Percentiles rank a stretch among this genome's conserved stretches.
phyloP scores from a whole-genome alignment of 257 asterid species.

The Mentha longifolia region DNA sequence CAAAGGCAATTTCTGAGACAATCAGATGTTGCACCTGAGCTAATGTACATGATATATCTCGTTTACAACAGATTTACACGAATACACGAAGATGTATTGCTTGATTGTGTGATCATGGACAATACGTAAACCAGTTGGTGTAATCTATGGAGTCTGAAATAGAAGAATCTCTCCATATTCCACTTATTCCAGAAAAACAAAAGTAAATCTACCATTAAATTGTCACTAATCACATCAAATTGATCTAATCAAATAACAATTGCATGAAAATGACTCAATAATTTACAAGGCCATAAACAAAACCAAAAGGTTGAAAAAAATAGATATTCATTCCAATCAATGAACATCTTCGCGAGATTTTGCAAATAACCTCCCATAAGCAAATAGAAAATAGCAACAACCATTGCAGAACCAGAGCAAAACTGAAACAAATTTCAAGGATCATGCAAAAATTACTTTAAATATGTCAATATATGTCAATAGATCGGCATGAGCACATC shows the following conservation, averaged over 20 bases:
- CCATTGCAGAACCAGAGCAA: not conserved
- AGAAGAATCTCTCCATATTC: not conserved
- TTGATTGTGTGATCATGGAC: not conserved
- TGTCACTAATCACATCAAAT: not conserved
- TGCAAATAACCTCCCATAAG: not conserved
- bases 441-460: no score
- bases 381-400: not conserved
- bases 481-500: not conserved
- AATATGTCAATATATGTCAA: not conserved
- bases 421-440: not conserved
- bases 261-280: not conserved
- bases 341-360: not conserved
- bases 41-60: not conserved
- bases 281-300: not conserved
- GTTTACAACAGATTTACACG: not conserved
- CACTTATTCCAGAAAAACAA: constrained; percentile 6
- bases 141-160: not conserved
- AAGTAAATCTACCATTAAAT: not conserved
- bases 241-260: not conserved
- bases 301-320: not conserved
- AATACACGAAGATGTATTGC: not conserved
- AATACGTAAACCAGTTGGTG: not conserved
- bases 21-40: not conserved
- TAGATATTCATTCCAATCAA: not conserved
- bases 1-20: no score